Conservation (phyloP, 441 rosid species). For the Euphorbia corollata region DNA sequence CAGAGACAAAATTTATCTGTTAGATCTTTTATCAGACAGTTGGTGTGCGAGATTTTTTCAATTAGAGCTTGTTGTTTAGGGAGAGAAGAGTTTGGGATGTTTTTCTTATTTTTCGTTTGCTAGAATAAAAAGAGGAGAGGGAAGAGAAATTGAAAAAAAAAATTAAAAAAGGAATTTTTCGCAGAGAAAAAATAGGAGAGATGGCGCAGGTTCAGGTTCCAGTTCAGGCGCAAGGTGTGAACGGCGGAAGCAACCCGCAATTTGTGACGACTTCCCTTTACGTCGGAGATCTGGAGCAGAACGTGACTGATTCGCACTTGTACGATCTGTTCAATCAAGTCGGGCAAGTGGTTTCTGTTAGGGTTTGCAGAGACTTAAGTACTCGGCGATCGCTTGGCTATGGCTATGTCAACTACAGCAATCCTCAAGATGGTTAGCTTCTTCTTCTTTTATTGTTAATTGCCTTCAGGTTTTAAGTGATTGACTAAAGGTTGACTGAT, state of each 20-base stretch:
- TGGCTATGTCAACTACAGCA: conserved; percentile 71
- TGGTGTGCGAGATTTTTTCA: conserved; percentile 9
- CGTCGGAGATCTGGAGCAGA: conserved; percentile 75
- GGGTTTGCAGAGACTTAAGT: conserved; percentile 61
- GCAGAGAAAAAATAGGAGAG: conserved; percentile 7
- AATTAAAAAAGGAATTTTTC: neutral
- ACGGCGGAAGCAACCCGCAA: conserved; percentile 39
- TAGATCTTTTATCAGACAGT: conserved; percentile 14
- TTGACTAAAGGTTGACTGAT: neutral
- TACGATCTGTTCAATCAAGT: conserved; percentile 64
- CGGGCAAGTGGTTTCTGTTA: conserved; percentile 71
- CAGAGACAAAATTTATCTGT: conserved; percentile 9
- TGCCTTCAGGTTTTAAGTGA: neutral
- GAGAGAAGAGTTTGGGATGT: conserved; percentile 6
- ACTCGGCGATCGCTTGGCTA: conserved; percentile 78
- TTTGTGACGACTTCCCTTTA: conserved; percentile 70
- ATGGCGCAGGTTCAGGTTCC: conserved; percentile 74
- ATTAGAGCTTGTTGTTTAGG: conserved; percentile 14
- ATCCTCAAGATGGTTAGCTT: conserved; percentile 58
- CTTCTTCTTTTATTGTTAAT: neutral
- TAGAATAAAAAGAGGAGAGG: conserved; percentile 72
- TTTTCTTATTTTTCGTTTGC: conserved; percentile 18
- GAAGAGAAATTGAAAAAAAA: conserved; percentile 35
- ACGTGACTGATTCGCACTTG: conserved; percentile 66
- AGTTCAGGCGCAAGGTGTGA: conserved; percentile 39